Evolutionary conservation across 805 yeast species (phyloP).

Genomic region (Kazachstania taianensis): DNA sequence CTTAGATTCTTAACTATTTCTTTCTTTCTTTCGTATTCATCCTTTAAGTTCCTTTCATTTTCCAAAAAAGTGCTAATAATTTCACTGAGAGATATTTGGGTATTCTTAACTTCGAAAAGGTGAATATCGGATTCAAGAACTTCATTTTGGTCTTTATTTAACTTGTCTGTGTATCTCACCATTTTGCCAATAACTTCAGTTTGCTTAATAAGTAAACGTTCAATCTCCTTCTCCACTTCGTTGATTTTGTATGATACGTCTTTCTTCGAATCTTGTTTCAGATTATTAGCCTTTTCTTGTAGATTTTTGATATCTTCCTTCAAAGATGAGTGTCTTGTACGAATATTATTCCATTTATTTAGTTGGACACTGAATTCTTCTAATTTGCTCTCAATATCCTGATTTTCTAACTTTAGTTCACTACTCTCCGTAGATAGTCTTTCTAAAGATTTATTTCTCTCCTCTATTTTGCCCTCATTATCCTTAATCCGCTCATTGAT

Average conservation of each 20-base stretch:
- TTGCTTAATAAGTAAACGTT: constrained; percentile 14
- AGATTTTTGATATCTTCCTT: constrained; percentile 22
- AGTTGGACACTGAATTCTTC: constrained; percentile 12
- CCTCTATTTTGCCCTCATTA: constrained; percentile 6
- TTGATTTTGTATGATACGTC: constrained; percentile 35
- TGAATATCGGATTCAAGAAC: constrained; percentile 21
- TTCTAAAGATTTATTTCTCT: constrained; percentile 9
- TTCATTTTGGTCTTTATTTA: constrained; percentile 22
- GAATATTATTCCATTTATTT: constrained; percentile 11
- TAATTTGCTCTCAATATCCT: constrained; percentile 8
- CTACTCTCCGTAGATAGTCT: constrained; percentile 8
- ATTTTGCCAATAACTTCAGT: constrained; percentile 16
- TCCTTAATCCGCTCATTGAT: constrained; percentile 12
- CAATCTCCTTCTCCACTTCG: constrained; percentile 26
- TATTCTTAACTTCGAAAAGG: constrained; percentile 34
- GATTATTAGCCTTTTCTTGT: constrained; percentile 25
- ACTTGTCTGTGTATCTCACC: constrained; percentile 13
- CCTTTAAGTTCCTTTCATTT: constrained; percentile 21
- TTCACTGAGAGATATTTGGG: constrained; percentile 24
- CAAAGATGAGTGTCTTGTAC: constrained; percentile 16
- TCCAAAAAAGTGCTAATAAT: constrained; percentile 25
- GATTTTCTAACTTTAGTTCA: constrained; percentile 6
- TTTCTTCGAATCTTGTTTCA: constrained; percentile 31
- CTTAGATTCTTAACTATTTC: constrained; percentile 19
- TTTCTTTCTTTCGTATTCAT: constrained; percentile 24